Evolutionary conservation across 2,329 filamentous ascomycete species (phyloP).

Genomic region (Trichoderma sp.): DNA sequence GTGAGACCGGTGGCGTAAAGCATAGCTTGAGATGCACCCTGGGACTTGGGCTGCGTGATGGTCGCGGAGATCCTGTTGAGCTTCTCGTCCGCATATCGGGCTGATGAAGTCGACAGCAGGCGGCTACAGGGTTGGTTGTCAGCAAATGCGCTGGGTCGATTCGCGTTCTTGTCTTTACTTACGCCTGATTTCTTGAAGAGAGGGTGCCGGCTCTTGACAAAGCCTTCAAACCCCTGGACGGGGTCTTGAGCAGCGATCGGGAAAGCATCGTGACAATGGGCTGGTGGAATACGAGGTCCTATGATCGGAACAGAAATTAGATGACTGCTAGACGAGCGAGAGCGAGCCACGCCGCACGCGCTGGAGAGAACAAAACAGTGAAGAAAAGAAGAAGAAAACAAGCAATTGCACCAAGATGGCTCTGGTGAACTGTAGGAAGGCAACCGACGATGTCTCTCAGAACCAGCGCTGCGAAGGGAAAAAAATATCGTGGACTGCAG

Average conservation of each 20-base stretch:
- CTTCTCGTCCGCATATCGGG: conserved; percentile 48
- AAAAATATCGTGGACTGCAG: not conserved
- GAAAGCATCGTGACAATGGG: conserved; percentile 23
- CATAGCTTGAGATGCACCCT: conserved; percentile 98
- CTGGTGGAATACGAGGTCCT: not conserved
- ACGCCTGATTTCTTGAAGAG: conserved; percentile 22
- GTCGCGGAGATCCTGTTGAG: conserved; percentile 80
- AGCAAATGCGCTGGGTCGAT: not conserved
- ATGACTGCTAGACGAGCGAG: not conserved
- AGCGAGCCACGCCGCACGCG: not conserved
- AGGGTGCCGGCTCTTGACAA: conserved; percentile 21
- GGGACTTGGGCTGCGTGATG: conserved; percentile 96
- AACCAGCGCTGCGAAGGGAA: no score
- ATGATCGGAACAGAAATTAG: conserved; percentile 11
- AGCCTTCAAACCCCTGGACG: conserved; percentile 15
- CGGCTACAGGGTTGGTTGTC: conserved; percentile 37
- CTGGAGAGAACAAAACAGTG: not conserved
- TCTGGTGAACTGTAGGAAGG: not conserved
- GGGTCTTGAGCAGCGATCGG: conserved; percentile 21
- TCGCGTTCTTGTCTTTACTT: not conserved
- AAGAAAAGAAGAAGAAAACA: not conserved
- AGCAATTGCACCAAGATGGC: not conserved
- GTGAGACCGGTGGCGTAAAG: conserved; percentile 89
- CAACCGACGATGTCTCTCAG: not conserved
- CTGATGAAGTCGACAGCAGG: conserved; percentile 48